A percentile compares a stretch with the other conserved stretches of the same genome.
Evolutionary conservation across 768 basidiomycete genomes (phyloP).

Genomic region (Agrocybe chaxingu): DNA sequence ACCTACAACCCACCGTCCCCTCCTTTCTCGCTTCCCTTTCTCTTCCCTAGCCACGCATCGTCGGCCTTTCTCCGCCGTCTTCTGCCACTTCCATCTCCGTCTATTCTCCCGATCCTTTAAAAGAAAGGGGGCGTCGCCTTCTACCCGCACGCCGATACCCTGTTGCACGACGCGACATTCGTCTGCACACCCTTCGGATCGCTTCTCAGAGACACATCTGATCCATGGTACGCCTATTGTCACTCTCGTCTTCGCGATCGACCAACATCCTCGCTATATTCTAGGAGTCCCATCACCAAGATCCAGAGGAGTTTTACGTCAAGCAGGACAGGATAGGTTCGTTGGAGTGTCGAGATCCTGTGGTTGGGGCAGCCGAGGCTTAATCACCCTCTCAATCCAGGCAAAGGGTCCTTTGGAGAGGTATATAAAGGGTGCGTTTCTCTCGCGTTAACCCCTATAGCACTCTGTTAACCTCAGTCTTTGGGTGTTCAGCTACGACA

Average conservation of each 20-base stretch:
- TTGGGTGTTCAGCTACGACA: constrained; percentile 70
- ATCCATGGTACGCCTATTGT: constrained; percentile 22
- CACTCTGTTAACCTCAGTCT: constrained; percentile 16
- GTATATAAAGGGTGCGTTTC: constrained; percentile 90
- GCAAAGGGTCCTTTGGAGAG: constrained; percentile 98
- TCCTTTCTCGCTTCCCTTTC: constrained; percentile 8
- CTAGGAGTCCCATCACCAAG: constrained; percentile 70
- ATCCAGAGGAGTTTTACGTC: constrained; percentile 97
- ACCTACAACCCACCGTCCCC: constrained; percentile 7
- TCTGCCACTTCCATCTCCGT: not conserved
- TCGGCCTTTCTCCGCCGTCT: constrained; percentile 2
- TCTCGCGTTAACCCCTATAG: constrained; percentile 3
- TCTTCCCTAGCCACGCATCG: constrained; percentile 4
- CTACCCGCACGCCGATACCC: not conserved
- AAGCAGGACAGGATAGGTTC: constrained; percentile 95
- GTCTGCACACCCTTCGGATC: constrained; percentile 5
- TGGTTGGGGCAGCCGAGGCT: constrained; percentile 1
- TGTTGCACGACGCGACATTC: constrained; percentile 22
- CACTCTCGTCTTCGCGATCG: constrained; percentile 11
- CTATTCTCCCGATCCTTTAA: constrained; percentile 1
- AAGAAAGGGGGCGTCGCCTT: constrained; percentile 10
- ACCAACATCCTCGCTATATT: constrained; percentile 21
- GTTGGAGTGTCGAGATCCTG: constrained; percentile 9
- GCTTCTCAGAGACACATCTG: constrained; percentile 7
- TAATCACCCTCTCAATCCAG: constrained; percentile 35